Conservation (phyloP, 106 monocot genomes). For the Agapanthus africanus region DNA sequence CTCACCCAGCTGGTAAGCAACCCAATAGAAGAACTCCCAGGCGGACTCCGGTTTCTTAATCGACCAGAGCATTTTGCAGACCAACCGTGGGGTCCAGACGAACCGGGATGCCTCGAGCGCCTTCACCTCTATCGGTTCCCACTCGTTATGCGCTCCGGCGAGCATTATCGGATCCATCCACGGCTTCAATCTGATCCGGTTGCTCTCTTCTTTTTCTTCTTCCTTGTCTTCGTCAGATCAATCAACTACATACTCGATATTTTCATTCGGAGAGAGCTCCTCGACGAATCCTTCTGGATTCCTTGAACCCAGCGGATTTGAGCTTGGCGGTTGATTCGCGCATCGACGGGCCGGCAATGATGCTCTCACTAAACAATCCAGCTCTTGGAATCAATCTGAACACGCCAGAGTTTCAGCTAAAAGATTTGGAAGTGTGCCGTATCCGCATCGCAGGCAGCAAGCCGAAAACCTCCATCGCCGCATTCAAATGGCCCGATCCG, state of each 20-base stretch:
- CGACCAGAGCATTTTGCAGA: slow-evolving; percentile 77
- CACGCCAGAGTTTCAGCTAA: slow-evolving; percentile 37
- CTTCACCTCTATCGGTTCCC: slow-evolving; percentile 55
- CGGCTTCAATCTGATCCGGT: slow-evolving; percentile 38
- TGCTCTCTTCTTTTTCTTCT: slow-evolving; percentile 12
- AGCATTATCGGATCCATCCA: slow-evolving; percentile 76
- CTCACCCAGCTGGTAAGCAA: slow-evolving; percentile 53
- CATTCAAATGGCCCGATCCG: slow-evolving; percentile 24
- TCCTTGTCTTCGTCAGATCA: no score
- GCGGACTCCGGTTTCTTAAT: slow-evolving; percentile 71
- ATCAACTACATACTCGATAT: slow-evolving; percentile 45
- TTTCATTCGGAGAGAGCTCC: slow-evolving; percentile 38
- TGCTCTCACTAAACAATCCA: slow-evolving; percentile 33
- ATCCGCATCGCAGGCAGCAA: slow-evolving; percentile 53
- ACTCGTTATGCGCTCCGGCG: slow-evolving; percentile 54
- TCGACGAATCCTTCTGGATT: slow-evolving; percentile 42
- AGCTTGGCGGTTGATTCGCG: slow-evolving; percentile 40
- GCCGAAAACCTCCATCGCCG: slow-evolving; percentile 59
- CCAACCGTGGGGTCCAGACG: slow-evolving; percentile 74
- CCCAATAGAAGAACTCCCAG: slow-evolving; percentile 94
- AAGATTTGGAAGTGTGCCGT: slow-evolving; percentile 47
- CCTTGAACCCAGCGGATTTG: slow-evolving; percentile 37
- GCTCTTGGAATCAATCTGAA: slow-evolving; percentile 18
- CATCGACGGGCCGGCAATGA: slow-evolving; percentile 45
- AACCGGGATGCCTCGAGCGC: slow-evolving; percentile 49